Percentiles rank a stretch among this genome's conserved stretches.
Evolutionary conservation across 352 stramenopile genomes (phyloP).

Genomic region (Pythium utonaiense): DNA sequence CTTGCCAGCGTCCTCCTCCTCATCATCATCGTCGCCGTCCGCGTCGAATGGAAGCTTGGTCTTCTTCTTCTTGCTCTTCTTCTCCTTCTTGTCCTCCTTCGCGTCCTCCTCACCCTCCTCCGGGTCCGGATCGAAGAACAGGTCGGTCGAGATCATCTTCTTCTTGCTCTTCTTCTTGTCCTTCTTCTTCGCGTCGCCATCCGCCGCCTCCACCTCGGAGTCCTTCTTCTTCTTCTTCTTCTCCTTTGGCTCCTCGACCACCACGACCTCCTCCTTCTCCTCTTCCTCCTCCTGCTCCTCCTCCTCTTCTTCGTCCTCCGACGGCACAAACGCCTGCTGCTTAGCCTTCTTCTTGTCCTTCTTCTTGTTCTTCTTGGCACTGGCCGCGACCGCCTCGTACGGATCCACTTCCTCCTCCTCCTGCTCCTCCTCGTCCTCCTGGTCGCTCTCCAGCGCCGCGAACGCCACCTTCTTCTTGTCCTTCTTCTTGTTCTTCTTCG

Average conservation of each 20-base stretch:
- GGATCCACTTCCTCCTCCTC: slow-evolving; percentile 41
- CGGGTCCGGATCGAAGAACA: slow-evolving; percentile 64
- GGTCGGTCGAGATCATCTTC: slow-evolving; percentile 69
- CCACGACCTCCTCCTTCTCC: slow-evolving; percentile 25
- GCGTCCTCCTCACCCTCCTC: slow-evolving; percentile 37
- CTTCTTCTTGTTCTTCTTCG: slow-evolving; percentile 36
- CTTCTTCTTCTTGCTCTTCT: slow-evolving; percentile 77
- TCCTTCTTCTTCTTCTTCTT: slow-evolving; percentile 30
- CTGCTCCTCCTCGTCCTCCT: slow-evolving; percentile 21
- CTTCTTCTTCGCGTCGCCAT: slow-evolving; percentile 39
- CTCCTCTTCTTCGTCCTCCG: slow-evolving; percentile 40
- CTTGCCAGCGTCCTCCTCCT: slow-evolving; percentile 40
- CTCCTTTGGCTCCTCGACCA: slow-evolving; percentile 29
- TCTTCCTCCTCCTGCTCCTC: slow-evolving; percentile 26
- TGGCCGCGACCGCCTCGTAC: slow-evolving; percentile 43
- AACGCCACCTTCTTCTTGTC: slow-evolving; percentile 31
- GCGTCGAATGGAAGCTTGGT: slow-evolving; percentile 69
- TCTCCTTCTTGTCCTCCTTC: slow-evolving; percentile 44
- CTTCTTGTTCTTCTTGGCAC: slow-evolving; percentile 78
- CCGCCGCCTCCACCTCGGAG: slow-evolving; percentile 20
- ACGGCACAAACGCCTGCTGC: slow-evolving; percentile 34
- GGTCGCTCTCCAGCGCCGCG: neutral
- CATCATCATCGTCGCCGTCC: slow-evolving; percentile 35
- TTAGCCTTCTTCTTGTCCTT: slow-evolving; percentile 58
- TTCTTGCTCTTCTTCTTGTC: slow-evolving; percentile 79